Evolutionary conservation across 805 yeast genomes (phyloP).

Genomic region (Ogataea pignaliae): DNA sequence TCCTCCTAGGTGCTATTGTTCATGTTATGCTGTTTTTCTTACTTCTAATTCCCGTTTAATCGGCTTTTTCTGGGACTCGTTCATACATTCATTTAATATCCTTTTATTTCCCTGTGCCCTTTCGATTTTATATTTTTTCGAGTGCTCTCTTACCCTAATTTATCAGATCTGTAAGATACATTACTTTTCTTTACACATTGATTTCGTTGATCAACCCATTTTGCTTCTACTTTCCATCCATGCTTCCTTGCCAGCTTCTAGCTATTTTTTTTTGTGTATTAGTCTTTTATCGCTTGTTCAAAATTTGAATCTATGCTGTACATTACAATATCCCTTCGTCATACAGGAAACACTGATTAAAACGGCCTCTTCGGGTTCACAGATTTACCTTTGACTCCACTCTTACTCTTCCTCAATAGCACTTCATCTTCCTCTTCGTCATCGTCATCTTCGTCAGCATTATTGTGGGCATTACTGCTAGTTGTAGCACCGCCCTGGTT

Average conservation of each 20-base stretch:
- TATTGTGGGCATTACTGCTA: not conserved
- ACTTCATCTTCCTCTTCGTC: conserved; percentile 22
- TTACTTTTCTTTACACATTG: not conserved
- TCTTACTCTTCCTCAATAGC: conserved; percentile 11
- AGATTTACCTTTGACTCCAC: not conserved
- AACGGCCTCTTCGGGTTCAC: conserved; percentile 20
- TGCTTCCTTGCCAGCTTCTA: not conserved
- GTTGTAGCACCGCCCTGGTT: not conserved
- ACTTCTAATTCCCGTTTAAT: no score
- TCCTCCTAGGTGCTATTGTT: no score
- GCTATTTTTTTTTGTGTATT: no score
- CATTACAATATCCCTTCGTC: not conserved
- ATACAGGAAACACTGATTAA: conserved; percentile 2
- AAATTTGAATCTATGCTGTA: not conserved
- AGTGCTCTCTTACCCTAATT: not conserved
- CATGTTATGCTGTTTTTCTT: no score
- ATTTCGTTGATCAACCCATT: not conserved
- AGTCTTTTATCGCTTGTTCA: no score
- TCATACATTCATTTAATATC: not conserved
- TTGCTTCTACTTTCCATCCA: not conserved
- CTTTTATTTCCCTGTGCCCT: not conserved
- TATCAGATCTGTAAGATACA: not conserved
- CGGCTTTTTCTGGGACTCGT: not conserved
- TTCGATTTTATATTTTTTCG: not conserved
- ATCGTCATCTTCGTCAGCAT: not conserved